phyloP scores from a whole-genome alignment of 352 stramenopile species.

The Phytopythium chamaehyphon region DNA sequence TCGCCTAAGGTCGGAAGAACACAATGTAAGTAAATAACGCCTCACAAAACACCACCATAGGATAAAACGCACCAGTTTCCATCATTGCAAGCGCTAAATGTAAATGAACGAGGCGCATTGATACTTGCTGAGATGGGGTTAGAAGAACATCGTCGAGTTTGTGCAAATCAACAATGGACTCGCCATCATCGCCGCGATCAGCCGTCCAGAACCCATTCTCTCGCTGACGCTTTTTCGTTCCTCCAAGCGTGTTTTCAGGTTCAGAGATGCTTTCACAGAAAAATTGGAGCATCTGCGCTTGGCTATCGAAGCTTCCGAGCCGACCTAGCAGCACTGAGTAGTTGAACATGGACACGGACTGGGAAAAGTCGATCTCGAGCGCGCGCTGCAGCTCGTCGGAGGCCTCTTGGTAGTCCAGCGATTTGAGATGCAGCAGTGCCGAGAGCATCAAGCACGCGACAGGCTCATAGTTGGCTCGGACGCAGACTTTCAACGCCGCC shows the following conservation, averaged over 20 bases:
- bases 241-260: not conserved
- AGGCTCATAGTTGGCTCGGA: constrained; percentile 44
- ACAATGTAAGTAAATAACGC: not conserved
- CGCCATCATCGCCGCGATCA: not conserved
- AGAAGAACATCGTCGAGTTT: constrained; percentile 17
- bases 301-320: constrained; percentile 35
- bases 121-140: constrained; percentile 10
- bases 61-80: constrained; percentile 30
- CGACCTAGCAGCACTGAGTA: constrained; percentile 56
- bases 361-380: constrained; percentile 50
- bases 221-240: constrained; percentile 13
- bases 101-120: constrained; percentile 14
- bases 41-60: not conserved
- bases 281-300: constrained; percentile 64
- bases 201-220: not conserved
- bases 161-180: constrained; percentile 17
- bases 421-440: constrained; percentile 33
- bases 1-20: constrained; percentile 15
- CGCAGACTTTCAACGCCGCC: constrained; percentile 31
- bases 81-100: constrained; percentile 36
- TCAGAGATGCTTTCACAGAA: constrained; percentile 15
- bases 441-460: constrained; percentile 49
- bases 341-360: constrained; percentile 57
- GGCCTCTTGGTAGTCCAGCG: constrained; percentile 32
- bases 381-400: constrained; percentile 41